Evolutionary conservation across 2,329 filamentous ascomycete genomes (phyloP).

Genomic region (Apiospora koreana): DNA sequence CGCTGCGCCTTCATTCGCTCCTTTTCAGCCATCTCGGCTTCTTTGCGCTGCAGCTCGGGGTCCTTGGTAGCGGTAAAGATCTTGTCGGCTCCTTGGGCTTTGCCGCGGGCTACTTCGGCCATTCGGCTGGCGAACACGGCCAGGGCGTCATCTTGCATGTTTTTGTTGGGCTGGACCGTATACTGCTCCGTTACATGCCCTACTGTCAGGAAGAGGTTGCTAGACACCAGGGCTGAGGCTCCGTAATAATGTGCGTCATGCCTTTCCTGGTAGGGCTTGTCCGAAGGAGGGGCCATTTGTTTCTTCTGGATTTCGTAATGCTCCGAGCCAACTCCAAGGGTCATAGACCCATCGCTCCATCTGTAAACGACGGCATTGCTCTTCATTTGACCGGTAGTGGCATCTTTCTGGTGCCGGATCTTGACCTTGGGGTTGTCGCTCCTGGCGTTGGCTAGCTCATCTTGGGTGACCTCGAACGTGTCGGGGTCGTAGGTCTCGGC

Average conservation of each 20-base stretch:
- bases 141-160: slow-evolving; percentile 70
- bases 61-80: slow-evolving; percentile 72
- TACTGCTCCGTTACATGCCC: slow-evolving; percentile 77
- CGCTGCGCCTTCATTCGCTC: slow-evolving; percentile 69
- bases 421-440: slow-evolving; percentile 63
- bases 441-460: slow-evolving; percentile 54
- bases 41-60: slow-evolving; percentile 72
- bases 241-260: slow-evolving; percentile 78
- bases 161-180: slow-evolving; percentile 66
- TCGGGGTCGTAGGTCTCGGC: slow-evolving; percentile 67
- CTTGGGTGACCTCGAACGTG: slow-evolving; percentile 62
- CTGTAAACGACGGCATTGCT: slow-evolving; percentile 75
- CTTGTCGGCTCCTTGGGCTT: slow-evolving; percentile 57
- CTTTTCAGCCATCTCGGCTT: slow-evolving; percentile 74
- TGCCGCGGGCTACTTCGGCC: slow-evolving; percentile 61
- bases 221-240: slow-evolving; percentile 68
- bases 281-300: slow-evolving; percentile 61
- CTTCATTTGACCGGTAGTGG: slow-evolving; percentile 65
- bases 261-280: slow-evolving; percentile 63
- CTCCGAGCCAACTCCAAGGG: slow-evolving; percentile 71
- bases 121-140: slow-evolving; percentile 68
- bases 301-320: slow-evolving; percentile 77
- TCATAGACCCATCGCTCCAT: slow-evolving; percentile 80
- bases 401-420: slow-evolving; percentile 69
- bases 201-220: slow-evolving; percentile 69